Evolutionary conservation across 352 stramenopile genomes (phyloP).

Genomic region (Phytophthora idaei): DNA sequence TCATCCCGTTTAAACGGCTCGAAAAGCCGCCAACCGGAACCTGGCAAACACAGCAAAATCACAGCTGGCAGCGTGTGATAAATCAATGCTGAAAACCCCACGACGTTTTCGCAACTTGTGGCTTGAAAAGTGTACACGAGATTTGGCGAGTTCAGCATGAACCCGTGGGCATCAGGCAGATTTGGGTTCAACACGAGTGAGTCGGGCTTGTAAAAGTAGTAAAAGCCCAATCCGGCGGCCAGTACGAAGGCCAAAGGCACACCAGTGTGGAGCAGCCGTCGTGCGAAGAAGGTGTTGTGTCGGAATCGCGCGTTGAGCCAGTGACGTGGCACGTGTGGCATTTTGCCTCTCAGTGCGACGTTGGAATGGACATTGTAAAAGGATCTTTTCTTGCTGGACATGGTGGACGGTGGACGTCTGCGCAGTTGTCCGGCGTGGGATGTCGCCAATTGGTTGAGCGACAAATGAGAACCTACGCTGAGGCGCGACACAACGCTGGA

Average conservation of each 20-base stretch:
- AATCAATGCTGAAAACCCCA: constrained; percentile 77
- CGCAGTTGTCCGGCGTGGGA: constrained; percentile 26
- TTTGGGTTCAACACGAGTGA: constrained; percentile 49
- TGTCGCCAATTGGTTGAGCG: constrained; percentile 25
- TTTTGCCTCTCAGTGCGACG: constrained; percentile 42
- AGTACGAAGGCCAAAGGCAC: constrained; percentile 47
- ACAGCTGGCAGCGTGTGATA: constrained; percentile 69
- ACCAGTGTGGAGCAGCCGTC: constrained; percentile 56
- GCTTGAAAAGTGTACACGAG: constrained; percentile 74
- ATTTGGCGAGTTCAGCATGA: constrained; percentile 49
- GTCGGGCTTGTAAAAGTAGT: constrained; percentile 70
- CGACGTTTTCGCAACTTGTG: constrained; percentile 75
- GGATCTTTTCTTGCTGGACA: constrained; percentile 58
- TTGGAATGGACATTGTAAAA: constrained; percentile 45
- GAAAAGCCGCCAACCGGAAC: constrained; percentile 60
- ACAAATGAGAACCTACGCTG: constrained; percentile 36
- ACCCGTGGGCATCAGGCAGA: constrained; percentile 45
- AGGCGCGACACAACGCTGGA: constrained; percentile 26
- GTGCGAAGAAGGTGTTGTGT: constrained; percentile 85
- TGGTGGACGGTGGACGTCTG: constrained; percentile 23
- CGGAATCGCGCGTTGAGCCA: constrained; percentile 66
- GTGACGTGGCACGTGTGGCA: constrained; percentile 57
- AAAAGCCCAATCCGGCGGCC: constrained; percentile 56
- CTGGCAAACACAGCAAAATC: constrained; percentile 64
- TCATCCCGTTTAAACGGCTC: constrained; percentile 75